Evolutionary conservation across 106 monocot species (phyloP).

Genomic region (Dioscorea alata): DNA sequence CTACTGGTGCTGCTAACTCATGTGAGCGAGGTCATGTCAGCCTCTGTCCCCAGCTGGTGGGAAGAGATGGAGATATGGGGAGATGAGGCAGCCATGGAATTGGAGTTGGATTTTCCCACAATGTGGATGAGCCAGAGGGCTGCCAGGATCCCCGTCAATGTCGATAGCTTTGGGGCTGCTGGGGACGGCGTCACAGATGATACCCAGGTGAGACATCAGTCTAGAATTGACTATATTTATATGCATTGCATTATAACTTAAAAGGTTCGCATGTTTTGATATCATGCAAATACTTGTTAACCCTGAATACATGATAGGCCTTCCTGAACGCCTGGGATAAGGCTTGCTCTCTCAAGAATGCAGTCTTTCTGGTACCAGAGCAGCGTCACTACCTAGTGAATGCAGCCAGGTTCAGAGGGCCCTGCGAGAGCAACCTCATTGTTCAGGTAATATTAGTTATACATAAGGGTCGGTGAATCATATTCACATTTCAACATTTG

Average conservation of each 20-base stretch:
- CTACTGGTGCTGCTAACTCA: too few relatives aligned
- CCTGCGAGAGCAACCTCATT: constrained; percentile 58
- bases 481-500: too few relatives aligned
- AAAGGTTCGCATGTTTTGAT: too few relatives aligned
- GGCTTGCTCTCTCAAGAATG: constrained; percentile 59
- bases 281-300: too few relatives aligned
- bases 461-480: too few relatives aligned
- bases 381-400: constrained; percentile 45
- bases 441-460: constrained; percentile 37
- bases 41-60: too few relatives aligned
- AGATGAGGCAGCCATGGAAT: too few relatives aligned
- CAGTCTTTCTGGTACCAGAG: constrained; percentile 81
- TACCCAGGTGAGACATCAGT: constrained; percentile 44
- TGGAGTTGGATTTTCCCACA: too few relatives aligned
- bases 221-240: too few relatives aligned
- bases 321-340: constrained; percentile 69
- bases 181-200: constrained; percentile 88
- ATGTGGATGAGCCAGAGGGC: constrained; percentile 17
- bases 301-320: constrained; percentile 32
- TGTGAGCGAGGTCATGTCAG: too few relatives aligned
- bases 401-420: constrained; percentile 67
- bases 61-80: too few relatives aligned
- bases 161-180: constrained; percentile 84
- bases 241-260: too few relatives aligned
- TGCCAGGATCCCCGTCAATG: constrained; percentile 65